These are phyloP conservation scores for Blepharisma undulans DNA, from an alignment of 169 alveolate species.

Conservation along the genomic window DNA sequence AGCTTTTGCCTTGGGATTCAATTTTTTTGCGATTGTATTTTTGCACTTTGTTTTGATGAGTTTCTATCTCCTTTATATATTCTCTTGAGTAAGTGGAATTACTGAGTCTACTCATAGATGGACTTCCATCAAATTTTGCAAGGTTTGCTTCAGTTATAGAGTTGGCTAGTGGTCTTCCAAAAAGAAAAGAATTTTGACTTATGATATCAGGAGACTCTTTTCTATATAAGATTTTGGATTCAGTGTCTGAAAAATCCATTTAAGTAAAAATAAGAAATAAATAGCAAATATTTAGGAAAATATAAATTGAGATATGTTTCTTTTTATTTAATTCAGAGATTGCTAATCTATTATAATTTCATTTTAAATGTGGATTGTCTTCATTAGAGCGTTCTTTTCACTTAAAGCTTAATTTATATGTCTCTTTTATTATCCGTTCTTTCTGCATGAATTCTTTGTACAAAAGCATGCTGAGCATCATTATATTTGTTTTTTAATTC, in stretches of 20 bases:
- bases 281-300: neutral
- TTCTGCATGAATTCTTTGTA: constrained; percentile 22
- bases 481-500: constrained; percentile 24
- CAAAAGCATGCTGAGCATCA: constrained; percentile 22
- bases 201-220: neutral
- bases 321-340: too few relatives aligned
- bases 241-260: neutral
- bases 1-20: constrained; percentile 10
- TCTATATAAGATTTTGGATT: neutral
- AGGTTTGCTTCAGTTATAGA: neutral
- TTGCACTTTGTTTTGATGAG: neutral
- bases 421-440: constrained; percentile 25
- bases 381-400: neutral
- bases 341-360: neutral
- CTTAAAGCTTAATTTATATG: neutral
- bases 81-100: neutral
- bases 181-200: neutral
- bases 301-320: too few relatives aligned
- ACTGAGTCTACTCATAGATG: neutral
- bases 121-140: neutral
- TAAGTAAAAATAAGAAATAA: neutral
- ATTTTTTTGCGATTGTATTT: neutral
- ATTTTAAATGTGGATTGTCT: neutral
- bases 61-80: neutral
- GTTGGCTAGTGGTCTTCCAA: neutral